Base-by-base conservation (phyloP, 2,329 filamentous ascomycete species). In the Lasiodiplodia sp. region DNA sequence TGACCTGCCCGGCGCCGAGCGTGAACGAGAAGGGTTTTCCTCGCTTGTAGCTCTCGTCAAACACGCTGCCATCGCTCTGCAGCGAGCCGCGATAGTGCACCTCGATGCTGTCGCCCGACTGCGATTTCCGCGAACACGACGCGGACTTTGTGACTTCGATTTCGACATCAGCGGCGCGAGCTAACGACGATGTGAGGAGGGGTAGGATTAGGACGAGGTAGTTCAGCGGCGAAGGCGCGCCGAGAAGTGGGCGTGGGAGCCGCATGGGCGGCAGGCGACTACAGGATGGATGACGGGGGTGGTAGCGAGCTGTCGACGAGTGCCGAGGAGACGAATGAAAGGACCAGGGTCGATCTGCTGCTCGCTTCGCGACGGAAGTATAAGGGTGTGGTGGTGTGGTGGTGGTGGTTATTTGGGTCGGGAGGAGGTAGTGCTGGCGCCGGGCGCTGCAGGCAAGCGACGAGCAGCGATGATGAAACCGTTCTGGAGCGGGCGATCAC, bases 1-100 rank as follows among this genome's bases (percentile, higher is more conserved):
- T 99, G 69, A 98, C 96, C 79, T 92, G 89, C 56, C 95, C 94
- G 67, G 86, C 84, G 68, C 95, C 96, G 55, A 99, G 85, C 72
- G 86, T 88, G 83, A 99, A 98, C 74, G 79, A 84, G 76, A 99
- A 87, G 4, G 96, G 96, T 70, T 84, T 80, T 67, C 90, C 89
- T 69, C 95, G 90, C 77, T 96, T 91, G 83, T 97, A 97, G 79
- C 78, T 82, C 68, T 81, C 79, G 72, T 83, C 80, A 74, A 82
- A 82, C 68, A 83, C 81, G 73, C 76, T 80, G 78, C 94, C 95
- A 72, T 89, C 88, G 49, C 84, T 83, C 71, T 89, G 86, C 38
- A 97, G 87, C 1, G 91, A 96, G 74, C 95, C 95, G 68, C 87
- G 87, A 85, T 98, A 97, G 84, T 97, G 94, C 76, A 97, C 93